Evolutionary conservation across 352 stramenopile species (phyloP).

Genomic region (Globisporangium nodosum): DNA sequence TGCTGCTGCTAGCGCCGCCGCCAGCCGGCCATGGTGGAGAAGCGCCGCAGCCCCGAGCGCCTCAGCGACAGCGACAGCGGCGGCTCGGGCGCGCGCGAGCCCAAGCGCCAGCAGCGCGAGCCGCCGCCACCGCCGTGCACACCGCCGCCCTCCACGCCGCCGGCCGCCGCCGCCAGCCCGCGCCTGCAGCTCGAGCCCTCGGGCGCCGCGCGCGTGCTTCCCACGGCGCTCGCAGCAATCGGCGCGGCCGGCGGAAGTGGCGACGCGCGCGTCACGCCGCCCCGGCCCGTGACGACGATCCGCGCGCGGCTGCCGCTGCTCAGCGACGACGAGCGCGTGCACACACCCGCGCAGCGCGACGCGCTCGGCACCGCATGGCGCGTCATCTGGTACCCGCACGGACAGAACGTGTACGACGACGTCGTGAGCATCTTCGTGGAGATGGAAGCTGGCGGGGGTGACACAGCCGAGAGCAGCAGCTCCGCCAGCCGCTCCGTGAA

Average conservation of each 20-base stretch:
- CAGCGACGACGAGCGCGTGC: conserved; percentile 21
- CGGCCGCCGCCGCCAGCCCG: background rate
- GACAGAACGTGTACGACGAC: conserved; percentile 28
- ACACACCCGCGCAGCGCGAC: conserved; percentile 31
- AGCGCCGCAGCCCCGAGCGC: conserved; percentile 2
- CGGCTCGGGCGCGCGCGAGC: background rate
- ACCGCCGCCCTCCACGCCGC: background rate
- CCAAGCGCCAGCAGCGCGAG: background rate
- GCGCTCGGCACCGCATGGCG: conserved; percentile 40
- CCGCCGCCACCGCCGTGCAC: background rate
- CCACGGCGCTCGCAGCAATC: background rate
- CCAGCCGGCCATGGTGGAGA: background rate
- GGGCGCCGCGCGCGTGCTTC: conserved; percentile 16
- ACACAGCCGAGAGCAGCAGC: background rate
- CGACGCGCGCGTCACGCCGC: background rate
- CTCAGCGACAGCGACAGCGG: background rate
- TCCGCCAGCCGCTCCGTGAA: conserved; percentile 9
- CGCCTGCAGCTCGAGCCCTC: conserved; percentile 17
- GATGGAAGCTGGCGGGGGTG: conserved; percentile 23
- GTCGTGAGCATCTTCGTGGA: conserved; percentile 61
- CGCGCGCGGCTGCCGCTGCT: conserved; percentile 38
- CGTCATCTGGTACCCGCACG: conserved; percentile 59
- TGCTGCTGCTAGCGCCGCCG: no score
- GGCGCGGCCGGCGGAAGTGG: background rate
- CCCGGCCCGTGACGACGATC: conserved; percentile 21